Evolutionary conservation across 2,329 filamentous ascomycete species (phyloP).

Genomic region (Fusarium nygamai): DNA sequence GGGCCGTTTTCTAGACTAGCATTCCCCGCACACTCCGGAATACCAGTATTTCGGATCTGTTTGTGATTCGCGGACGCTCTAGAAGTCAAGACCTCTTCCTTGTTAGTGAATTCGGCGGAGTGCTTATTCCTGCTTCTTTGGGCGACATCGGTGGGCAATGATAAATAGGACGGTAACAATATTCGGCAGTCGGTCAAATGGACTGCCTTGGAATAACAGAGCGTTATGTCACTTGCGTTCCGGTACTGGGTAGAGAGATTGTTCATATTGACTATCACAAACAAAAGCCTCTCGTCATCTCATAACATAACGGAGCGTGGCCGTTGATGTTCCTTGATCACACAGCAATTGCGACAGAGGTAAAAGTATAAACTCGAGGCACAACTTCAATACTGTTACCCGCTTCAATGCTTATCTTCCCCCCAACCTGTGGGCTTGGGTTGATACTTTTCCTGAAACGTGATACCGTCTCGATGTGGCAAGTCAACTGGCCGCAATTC

Average conservation of each 20-base stretch:
- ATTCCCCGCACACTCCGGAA: background rate
- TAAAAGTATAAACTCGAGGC: background rate
- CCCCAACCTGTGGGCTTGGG: background rate
- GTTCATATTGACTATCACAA: background rate
- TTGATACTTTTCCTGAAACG: background rate
- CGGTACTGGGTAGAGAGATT: background rate
- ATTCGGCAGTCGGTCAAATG: background rate
- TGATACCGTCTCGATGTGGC: background rate
- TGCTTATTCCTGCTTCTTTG: constrained; percentile 1
- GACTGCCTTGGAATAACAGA: background rate
- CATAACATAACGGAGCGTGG: background rate
- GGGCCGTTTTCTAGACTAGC: background rate
- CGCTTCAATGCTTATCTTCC: background rate
- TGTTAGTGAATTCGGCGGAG: background rate
- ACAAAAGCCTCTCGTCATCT: rapidly evolving
- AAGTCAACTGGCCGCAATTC: background rate
- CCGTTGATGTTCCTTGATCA: too few species aligned
- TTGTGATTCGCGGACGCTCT: background rate
- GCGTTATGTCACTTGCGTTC: background rate
- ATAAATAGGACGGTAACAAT: background rate
- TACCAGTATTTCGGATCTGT: background rate
- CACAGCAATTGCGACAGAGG: too few species aligned
- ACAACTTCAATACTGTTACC: background rate
- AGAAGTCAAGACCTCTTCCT: background rate
- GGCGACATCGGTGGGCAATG: background rate